Evolutionary conservation across 371 early-diverging fungal genomes (phyloP).

Genomic region (Mucor mucedo): DNA sequence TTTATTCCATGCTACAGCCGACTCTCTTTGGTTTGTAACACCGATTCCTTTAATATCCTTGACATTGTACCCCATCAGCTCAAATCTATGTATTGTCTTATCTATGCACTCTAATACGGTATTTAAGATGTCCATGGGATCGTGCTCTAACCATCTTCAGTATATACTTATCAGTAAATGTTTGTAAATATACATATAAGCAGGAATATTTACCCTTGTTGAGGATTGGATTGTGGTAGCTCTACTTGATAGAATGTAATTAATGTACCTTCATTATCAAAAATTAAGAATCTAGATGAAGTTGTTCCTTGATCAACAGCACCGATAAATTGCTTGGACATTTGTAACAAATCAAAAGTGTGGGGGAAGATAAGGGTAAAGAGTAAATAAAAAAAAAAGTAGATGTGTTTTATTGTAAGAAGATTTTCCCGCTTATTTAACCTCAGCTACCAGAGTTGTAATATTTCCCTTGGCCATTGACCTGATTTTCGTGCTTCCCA

Average conservation of each 20-base stretch:
- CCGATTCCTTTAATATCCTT: slow-evolving; percentile 79
- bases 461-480: slow-evolving; percentile 57
- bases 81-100: slow-evolving; percentile 68
- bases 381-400: background rate
- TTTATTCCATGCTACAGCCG: slow-evolving; percentile 87
- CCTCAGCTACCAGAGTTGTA: slow-evolving; percentile 13
- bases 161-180: background rate
- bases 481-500: slow-evolving; percentile 68
- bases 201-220: slow-evolving; percentile 74
- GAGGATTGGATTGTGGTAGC: slow-evolving; percentile 73
- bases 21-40: slow-evolving; percentile 96
- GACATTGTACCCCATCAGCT: slow-evolving; percentile 60
- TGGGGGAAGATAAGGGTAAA: background rate
- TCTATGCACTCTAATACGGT: slow-evolving; percentile 78
- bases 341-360: background rate
- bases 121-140: slow-evolving; percentile 77
- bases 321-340: slow-evolving; percentile 63
- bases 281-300: slow-evolving; percentile 89
- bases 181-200: background rate
- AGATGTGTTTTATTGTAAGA: background rate
- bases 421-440: background rate
- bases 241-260: slow-evolving; percentile 81
- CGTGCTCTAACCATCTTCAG: slow-evolving; percentile 88
- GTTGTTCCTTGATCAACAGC: slow-evolving; percentile 96
- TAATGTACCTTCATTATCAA: slow-evolving; percentile 74